Percentiles rank a stretch among this genome's conserved stretches.
Conservation (phyloP, 1,284 basidiomycete genomes). For the Anthracocystis panici-leucophaei region DNA sequence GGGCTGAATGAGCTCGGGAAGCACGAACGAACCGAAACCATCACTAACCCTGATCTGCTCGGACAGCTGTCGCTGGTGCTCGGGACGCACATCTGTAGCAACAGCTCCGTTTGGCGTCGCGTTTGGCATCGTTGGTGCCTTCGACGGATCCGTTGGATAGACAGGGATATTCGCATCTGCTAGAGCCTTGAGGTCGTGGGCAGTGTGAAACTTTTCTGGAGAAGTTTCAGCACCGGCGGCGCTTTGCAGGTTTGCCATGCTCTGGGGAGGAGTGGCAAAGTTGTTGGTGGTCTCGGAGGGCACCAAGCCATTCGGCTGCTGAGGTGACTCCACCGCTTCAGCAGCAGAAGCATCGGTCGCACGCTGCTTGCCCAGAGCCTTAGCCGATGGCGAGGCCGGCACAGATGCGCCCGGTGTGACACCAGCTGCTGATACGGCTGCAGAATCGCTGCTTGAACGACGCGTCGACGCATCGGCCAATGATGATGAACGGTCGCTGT, state of each 20-base stretch:
- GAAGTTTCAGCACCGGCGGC: conserved; percentile 19
- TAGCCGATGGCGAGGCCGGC: conserved; percentile 30
- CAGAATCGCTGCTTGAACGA: conserved; percentile 15
- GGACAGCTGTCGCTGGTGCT: conserved; percentile 26
- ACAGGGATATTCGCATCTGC: conserved; percentile 26
- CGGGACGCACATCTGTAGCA: conserved; percentile 16
- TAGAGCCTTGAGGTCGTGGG: conserved; percentile 42
- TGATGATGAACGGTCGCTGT: conserved; percentile 32
- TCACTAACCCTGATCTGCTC: conserved; percentile 29
- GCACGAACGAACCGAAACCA: conserved; percentile 28
- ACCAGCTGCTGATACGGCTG: background rate
- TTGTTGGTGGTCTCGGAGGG: conserved; percentile 27
- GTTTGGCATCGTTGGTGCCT: conserved; percentile 1
- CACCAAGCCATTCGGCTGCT: conserved; percentile 12
- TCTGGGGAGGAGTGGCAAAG: conserved; percentile 42
- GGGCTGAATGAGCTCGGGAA: conserved; percentile 25
- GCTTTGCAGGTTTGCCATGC: conserved; percentile 37
- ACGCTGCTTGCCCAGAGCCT: conserved; percentile 37
- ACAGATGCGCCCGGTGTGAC: background rate
- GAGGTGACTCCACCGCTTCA: background rate
- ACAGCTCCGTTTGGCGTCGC: conserved; percentile 2
- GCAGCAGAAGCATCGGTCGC: conserved; percentile 1
- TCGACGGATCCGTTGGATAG: conserved; percentile 17
- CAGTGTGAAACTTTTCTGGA: conserved; percentile 47
- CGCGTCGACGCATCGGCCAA: conserved; percentile 13